Evolutionary conservation across 768 basidiomycete species (phyloP).

Genomic region (Pulveroboletus ravenelii): DNA sequence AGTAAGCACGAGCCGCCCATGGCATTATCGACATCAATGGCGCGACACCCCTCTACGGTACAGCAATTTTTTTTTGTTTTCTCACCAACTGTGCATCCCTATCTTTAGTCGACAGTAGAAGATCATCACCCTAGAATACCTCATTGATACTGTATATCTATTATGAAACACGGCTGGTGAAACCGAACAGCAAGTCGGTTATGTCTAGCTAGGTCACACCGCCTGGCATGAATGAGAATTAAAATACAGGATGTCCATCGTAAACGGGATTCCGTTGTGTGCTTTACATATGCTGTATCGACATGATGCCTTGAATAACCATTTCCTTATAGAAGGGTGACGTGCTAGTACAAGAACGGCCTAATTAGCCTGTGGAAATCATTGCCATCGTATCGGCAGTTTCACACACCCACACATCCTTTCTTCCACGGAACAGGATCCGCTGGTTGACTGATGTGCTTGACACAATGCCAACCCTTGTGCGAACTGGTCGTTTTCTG

Average conservation of each 20-base stretch:
- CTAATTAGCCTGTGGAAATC: slow-evolving; percentile 2
- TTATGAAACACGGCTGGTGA: slow-evolving; percentile 8
- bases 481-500: slow-evolving; percentile 16
- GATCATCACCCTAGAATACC: slow-evolving; percentile 2
- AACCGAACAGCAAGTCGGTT: neutral
- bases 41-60: slow-evolving; percentile 1
- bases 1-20: slow-evolving; percentile 3
- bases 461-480: slow-evolving; percentile 13
- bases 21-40: slow-evolving; percentile 4
- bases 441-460: slow-evolving; percentile 11
- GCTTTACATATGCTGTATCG: slow-evolving; percentile 25
- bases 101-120: neutral
- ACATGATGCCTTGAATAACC: slow-evolving; percentile 20
- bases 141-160: slow-evolving; percentile 5
- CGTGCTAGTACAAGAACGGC: slow-evolving; percentile 1
- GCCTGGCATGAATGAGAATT: neutral
- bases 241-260: slow-evolving; percentile 22
- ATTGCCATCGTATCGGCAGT: slow-evolving; percentile 23
- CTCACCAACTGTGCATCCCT: slow-evolving; percentile 15
- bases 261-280: slow-evolving; percentile 14
- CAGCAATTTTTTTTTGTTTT: slow-evolving; percentile 6
- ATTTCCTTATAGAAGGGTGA: slow-evolving; percentile 2
- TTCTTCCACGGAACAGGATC: slow-evolving; percentile 14
- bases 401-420: slow-evolving; percentile 16
- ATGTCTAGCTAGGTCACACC: slow-evolving; percentile 1